Conservation (phyloP, 225 moss, liverwort and hornwort species). For the Physcomitrellopsis africana region DNA sequence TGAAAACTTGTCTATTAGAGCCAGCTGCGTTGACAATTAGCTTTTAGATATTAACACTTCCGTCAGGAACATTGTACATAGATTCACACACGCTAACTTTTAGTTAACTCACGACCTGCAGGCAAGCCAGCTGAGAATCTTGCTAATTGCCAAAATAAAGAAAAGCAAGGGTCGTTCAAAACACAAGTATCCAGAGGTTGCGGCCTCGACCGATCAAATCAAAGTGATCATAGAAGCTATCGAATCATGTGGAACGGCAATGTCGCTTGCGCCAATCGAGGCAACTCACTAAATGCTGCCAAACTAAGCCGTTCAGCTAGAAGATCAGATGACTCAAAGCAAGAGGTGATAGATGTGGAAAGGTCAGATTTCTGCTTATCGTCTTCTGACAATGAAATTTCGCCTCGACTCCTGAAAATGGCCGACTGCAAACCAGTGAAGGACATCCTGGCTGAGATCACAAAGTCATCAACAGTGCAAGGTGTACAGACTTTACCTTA, state of each 20-base stretch:
- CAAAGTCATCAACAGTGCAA: slow-evolving; percentile 29
- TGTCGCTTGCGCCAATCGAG: background rate
- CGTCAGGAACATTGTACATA: background rate
- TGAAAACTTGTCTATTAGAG: background rate
- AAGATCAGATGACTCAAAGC: too few species aligned
- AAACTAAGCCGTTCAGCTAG: too few species aligned
- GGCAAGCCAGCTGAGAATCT: slow-evolving; percentile 32
- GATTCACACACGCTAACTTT: slow-evolving; percentile 6
- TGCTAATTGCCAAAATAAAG: slow-evolving; percentile 30
- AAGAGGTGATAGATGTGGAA: too few species aligned
- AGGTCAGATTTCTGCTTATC: too few species aligned
- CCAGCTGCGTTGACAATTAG: background rate
- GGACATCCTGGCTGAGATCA: slow-evolving; percentile 24
- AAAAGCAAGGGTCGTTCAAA: slow-evolving; percentile 18
- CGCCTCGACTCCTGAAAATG: slow-evolving; percentile 26
- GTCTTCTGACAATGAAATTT: too few species aligned
- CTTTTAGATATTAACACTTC: background rate
- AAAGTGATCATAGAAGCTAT: slow-evolving; percentile 17
- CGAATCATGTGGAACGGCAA: slow-evolving; percentile 16
- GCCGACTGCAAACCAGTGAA: slow-evolving; percentile 21
- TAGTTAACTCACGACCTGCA: slow-evolving; percentile 13
- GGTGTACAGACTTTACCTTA: slow-evolving; percentile 27
- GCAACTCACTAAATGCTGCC: too few species aligned
- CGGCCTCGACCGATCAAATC: background rate
- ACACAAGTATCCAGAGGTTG: background rate